Conservation (phyloP, 495 filamentous ascomycete species). For the Apiosordaria backusii region DNA sequence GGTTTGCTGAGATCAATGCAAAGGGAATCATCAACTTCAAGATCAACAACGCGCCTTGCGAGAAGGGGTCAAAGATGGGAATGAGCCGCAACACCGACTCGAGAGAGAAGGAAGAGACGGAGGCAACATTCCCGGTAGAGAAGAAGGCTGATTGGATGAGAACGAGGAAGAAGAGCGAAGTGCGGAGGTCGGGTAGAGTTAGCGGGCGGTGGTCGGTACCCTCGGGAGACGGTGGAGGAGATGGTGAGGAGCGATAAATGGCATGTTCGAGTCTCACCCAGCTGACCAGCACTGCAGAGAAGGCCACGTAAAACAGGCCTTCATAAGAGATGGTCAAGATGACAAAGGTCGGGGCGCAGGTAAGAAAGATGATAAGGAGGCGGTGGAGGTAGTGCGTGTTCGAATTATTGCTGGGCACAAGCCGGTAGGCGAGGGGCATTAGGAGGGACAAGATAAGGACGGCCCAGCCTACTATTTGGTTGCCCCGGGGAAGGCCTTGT, state of each 20-base stretch:
- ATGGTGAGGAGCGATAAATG: slow-evolving; percentile 54
- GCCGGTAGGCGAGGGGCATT: slow-evolving; percentile 74
- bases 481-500: slow-evolving; percentile 81
- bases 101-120: slow-evolving; percentile 88
- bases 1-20: slow-evolving; percentile 84
- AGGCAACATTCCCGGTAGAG: slow-evolving; percentile 94
- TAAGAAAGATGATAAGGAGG: slow-evolving; percentile 84
- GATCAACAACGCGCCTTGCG: slow-evolving; percentile 80
- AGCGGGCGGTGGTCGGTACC: slow-evolving; percentile 59
- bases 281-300: slow-evolving; percentile 74
- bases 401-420: slow-evolving; percentile 51
- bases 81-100: slow-evolving; percentile 89
- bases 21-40: slow-evolving; percentile 94
- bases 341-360: slow-evolving; percentile 90
- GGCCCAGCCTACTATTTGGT: slow-evolving; percentile 82
- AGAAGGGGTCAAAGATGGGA: slow-evolving; percentile 91
- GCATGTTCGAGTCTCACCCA: slow-evolving; percentile 91
- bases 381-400: slow-evolving; percentile 89
- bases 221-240: slow-evolving; percentile 15
- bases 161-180: slow-evolving; percentile 91
- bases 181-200: slow-evolving; percentile 74
- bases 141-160: slow-evolving; percentile 96
- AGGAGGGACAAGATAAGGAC: slow-evolving; percentile 74
- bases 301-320: slow-evolving; percentile 91
- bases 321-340: slow-evolving; percentile 98